These are phyloP conservation scores for Aspergillus tamarii DNA, from an alignment of 2,329 filamentous ascomycete genomes.

Conservation along the genomic window DNA sequence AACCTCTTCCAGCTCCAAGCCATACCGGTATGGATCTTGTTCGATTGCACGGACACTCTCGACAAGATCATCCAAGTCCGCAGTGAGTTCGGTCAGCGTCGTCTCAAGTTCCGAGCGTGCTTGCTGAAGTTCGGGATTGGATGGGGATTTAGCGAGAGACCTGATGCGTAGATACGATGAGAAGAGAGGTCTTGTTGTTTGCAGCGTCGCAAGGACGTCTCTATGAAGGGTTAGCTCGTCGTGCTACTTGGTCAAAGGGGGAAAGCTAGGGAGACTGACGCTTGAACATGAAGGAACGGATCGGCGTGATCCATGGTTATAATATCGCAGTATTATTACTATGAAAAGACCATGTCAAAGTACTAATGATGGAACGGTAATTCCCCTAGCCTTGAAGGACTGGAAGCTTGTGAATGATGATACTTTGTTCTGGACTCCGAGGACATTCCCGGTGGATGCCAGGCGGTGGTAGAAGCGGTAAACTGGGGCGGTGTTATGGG, in stretches of 20 bases:
- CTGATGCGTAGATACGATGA: conserved; percentile 95
- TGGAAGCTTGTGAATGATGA: background rate
- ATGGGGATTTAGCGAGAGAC: conserved; percentile 72
- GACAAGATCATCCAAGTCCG: conserved; percentile 86
- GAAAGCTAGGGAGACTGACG: conserved; percentile 33
- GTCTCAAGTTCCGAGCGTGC: conserved; percentile 75
- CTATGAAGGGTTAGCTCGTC: conserved; percentile 49
- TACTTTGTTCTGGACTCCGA: background rate
- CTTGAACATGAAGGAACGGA: conserved; percentile 54
- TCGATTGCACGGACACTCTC: conserved; percentile 88
- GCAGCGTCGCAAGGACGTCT: conserved; percentile 84
- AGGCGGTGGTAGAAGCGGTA: conserved; percentile 10
- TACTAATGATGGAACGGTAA: background rate
- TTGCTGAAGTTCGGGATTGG: conserved; percentile 71
- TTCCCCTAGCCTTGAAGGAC: background rate
- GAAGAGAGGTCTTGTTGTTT: conserved; percentile 82
- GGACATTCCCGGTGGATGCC: background rate
- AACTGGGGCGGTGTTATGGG: background rate
- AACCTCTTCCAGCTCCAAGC: conserved; percentile 81
- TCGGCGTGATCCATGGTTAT: conserved; percentile 42
- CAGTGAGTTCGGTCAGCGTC: conserved; percentile 72
- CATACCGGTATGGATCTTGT: conserved; percentile 82
- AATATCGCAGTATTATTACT: background rate
- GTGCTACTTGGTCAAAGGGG: conserved; percentile 5
- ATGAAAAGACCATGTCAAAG: background rate